Percentiles rank a stretch among this genome's conserved stretches.
phyloP scores from a whole-genome alignment of 2,329 filamentous ascomycete species.

The Neonectria neomacrospora region DNA sequence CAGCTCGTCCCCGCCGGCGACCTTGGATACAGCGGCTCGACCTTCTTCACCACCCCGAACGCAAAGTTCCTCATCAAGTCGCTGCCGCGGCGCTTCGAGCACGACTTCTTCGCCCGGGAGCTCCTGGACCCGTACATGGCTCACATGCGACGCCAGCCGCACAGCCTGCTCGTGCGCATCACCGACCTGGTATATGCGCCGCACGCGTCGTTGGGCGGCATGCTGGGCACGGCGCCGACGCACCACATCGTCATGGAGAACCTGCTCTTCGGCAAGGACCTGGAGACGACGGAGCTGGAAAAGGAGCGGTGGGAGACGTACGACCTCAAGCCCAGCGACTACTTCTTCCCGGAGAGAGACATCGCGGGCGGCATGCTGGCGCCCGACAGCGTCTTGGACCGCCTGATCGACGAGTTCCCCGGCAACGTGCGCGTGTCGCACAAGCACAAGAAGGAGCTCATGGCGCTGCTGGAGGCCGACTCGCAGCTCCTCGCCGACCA shows the following conservation, averaged over 20 bases:
- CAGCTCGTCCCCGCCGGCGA: constrained; percentile 69
- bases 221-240: constrained; percentile 70
- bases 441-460: constrained; percentile 66
- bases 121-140: constrained; percentile 72
- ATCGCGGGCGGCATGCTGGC: constrained; percentile 72
- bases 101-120: constrained; percentile 75
- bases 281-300: constrained; percentile 50
- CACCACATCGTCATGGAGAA: constrained; percentile 86
- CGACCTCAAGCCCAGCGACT: constrained; percentile 78
- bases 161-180: constrained; percentile 75
- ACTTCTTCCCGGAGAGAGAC: constrained; percentile 81
- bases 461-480: constrained; percentile 67
- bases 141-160: constrained; percentile 69
- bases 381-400: constrained; percentile 72
- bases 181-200: constrained; percentile 73
- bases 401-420: constrained; percentile 74
- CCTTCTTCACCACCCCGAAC: constrained; percentile 76
- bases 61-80: constrained; percentile 78
- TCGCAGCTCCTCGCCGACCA: constrained; percentile 69
- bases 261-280: constrained; percentile 69
- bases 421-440: constrained; percentile 70
- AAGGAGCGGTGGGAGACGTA: constrained; percentile 71
- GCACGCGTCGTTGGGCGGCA: constrained; percentile 66
- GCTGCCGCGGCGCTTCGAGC: constrained; percentile 74
- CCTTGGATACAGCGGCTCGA: constrained; percentile 80